phyloP scores from a whole-genome alignment of 441 rosid species.

The Populus hybrid region DNA sequence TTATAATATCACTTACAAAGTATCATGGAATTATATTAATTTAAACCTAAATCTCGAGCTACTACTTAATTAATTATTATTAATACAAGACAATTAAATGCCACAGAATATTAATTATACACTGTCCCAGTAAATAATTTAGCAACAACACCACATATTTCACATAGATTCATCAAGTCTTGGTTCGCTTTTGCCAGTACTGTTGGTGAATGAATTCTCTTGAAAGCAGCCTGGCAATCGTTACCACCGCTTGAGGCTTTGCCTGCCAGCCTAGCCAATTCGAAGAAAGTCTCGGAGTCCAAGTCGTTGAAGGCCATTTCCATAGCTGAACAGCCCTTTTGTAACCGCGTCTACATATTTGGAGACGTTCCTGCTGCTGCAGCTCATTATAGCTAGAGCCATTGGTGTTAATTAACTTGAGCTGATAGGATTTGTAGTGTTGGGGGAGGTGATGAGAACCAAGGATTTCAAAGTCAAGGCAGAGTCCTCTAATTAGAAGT shows the following conservation, averaged over 20 bases:
- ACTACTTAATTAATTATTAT: too few species aligned
- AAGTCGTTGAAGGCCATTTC: slow-evolving; percentile 24
- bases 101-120: too few species aligned
- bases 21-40: too few species aligned
- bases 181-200: slow-evolving; percentile 11
- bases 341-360: slow-evolving; percentile 24
- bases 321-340: slow-evolving; percentile 6
- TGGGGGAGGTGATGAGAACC: slow-evolving; percentile 11
- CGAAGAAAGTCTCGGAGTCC: slow-evolving; percentile 36
- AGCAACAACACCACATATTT: slow-evolving; percentile 22
- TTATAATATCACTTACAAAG: too few species aligned
- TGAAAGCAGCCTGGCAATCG: slow-evolving; percentile 20
- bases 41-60: too few species aligned
- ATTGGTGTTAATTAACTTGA: neutral
- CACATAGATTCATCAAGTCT: slow-evolving; percentile 20
- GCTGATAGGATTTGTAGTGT: slow-evolving; percentile 13
- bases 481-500: too few species aligned
- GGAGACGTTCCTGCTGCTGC: slow-evolving; percentile 13
- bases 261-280: slow-evolving; percentile 15
- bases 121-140: slow-evolving; percentile 16
- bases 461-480: too few species aligned
- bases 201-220: slow-evolving; percentile 2
- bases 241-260: slow-evolving; percentile 13
- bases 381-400: neutral
- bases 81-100: too few species aligned